phyloP scores from a whole-genome alignment of 2,329 filamentous ascomycete genomes.

The Iodosphaeria phyllophila region DNA sequence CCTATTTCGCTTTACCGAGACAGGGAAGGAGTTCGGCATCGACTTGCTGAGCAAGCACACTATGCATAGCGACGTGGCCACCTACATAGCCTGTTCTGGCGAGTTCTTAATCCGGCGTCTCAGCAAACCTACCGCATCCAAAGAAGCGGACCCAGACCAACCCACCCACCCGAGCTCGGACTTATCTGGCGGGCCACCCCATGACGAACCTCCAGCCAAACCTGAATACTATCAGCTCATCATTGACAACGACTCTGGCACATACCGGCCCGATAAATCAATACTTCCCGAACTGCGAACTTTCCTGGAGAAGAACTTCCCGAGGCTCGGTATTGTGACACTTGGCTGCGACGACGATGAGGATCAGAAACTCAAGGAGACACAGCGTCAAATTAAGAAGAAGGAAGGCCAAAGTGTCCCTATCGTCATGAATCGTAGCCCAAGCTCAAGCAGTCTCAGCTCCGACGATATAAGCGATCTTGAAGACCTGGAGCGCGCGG shows the following conservation, averaged over 20 bases:
- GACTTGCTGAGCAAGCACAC: constrained; percentile 89
- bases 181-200: constrained; percentile 25
- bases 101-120: constrained; percentile 79
- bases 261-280: constrained; percentile 71
- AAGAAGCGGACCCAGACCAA: constrained; percentile 22
- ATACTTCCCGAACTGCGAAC: constrained; percentile 51
- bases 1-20: constrained; percentile 81
- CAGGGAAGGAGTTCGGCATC: constrained; percentile 86
- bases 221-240: constrained; percentile 60
- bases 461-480: constrained; percentile 33
- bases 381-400: constrained; percentile 60
- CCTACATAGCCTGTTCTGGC: constrained; percentile 80
- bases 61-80: constrained; percentile 86
- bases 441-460: constrained; percentile 27
- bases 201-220: constrained; percentile 21
- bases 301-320: constrained; percentile 57
- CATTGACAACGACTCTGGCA: constrained; percentile 91
- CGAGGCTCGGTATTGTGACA: constrained; percentile 53
- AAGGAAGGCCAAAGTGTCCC: constrained; percentile 29
- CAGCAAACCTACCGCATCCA: constrained; percentile 23
- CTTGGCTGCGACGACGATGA: constrained; percentile 66
- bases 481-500: constrained; percentile 21
- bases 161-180: constrained; percentile 30
- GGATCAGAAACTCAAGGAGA: constrained; percentile 55
- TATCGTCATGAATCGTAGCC: constrained; percentile 38